Percentiles rank a stretch among this genome's conserved stretches.
Conservation (phyloP, 2,329 filamentous ascomycete species). For the Sphaerulina musiva region DNA sequence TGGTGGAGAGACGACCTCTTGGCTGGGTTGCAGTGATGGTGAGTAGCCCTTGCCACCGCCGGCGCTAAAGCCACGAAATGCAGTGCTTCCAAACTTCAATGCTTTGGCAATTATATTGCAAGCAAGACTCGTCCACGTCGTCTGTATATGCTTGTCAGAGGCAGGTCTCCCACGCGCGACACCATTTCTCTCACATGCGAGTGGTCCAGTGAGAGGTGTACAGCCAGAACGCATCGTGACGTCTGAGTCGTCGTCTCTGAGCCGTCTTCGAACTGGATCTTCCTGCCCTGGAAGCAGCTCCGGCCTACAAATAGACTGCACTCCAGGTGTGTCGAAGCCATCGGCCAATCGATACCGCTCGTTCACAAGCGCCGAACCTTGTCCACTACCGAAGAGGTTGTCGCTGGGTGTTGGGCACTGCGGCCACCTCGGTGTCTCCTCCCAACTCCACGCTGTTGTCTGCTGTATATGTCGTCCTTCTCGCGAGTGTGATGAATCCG, state of each 20-base stretch:
- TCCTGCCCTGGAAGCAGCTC: conserved; percentile 25
- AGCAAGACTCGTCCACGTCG: conserved; percentile 52
- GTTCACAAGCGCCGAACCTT: conserved; percentile 45
- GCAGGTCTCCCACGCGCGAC: conserved; percentile 20
- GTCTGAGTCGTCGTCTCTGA: conserved; percentile 19
- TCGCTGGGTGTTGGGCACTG: conserved; percentile 23
- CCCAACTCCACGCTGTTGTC: conserved; percentile 7
- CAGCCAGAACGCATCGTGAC: conserved; percentile 9
- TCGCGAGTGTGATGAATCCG: conserved; percentile 21
- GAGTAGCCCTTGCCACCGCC: conserved; percentile 68
- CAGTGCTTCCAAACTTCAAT: conserved; percentile 70
- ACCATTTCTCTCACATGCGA: conserved; percentile 35
- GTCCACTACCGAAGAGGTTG: conserved; percentile 21
- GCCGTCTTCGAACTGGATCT: conserved; percentile 19
- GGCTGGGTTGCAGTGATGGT: conserved; percentile 23
- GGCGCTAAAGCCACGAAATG: conserved; percentile 79
- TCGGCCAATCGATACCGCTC: conserved; percentile 47
- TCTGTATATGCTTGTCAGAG: conserved; percentile 16
- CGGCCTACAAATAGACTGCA: conserved; percentile 35
- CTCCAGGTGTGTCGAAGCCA: conserved; percentile 44
- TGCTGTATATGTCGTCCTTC: conserved; percentile 7
- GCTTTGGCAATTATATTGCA: conserved; percentile 66
- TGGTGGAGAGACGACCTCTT: conserved; percentile 36
- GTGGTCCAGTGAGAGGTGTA: conserved; percentile 23
- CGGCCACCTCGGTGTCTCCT: conserved; percentile 19